Evolutionary conservation across 805 yeast species (phyloP).

Genomic region (Sugiyamaella americana): DNA sequence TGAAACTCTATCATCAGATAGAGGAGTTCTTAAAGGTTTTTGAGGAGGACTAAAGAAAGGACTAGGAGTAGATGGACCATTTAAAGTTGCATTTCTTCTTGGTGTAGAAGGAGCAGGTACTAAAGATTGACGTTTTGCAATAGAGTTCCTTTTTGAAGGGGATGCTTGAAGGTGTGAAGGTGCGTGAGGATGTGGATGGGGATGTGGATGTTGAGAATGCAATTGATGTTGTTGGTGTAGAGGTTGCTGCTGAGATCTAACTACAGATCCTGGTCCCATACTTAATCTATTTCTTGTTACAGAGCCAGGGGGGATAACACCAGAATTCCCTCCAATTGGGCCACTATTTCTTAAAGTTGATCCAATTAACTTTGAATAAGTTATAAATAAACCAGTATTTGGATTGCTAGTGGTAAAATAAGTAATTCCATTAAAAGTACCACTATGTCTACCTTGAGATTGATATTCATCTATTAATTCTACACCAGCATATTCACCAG

Average conservation of each 20-base stretch:
- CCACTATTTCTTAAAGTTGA: constrained; percentile 6
- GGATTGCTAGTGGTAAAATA: constrained; percentile 64
- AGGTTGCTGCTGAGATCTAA: not conserved
- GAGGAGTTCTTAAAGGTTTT: not conserved
- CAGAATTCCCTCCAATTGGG: not conserved
- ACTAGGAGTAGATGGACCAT: not conserved
- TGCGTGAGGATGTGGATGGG: not conserved
- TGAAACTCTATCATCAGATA: constrained; percentile 12
- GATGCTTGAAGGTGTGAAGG: not conserved
- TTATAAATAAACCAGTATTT: constrained; percentile 69
- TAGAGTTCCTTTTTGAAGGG: not conserved
- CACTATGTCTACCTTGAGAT: constrained; percentile 73
- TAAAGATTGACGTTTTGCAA: constrained; percentile 1
- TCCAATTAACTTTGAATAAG: constrained; percentile 28
- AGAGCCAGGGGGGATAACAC: not conserved
- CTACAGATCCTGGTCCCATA: constrained; percentile 5
- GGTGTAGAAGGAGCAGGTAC: constrained; percentile 9
- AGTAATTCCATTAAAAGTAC: constrained; percentile 57
- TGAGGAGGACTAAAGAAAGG: not conserved
- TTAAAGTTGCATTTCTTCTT: not conserved
- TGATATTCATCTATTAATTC: constrained; percentile 67
- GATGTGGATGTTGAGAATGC: not conserved
- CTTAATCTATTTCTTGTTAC: not conserved
- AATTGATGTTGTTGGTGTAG: not conserved
- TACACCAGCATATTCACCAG: constrained; percentile 79